Evolutionary conservation across 73 alveolate genomes (phyloP), one percentile per base, ranked within the genome.

Genomic region (Blepharisma japonicum): DNA sequence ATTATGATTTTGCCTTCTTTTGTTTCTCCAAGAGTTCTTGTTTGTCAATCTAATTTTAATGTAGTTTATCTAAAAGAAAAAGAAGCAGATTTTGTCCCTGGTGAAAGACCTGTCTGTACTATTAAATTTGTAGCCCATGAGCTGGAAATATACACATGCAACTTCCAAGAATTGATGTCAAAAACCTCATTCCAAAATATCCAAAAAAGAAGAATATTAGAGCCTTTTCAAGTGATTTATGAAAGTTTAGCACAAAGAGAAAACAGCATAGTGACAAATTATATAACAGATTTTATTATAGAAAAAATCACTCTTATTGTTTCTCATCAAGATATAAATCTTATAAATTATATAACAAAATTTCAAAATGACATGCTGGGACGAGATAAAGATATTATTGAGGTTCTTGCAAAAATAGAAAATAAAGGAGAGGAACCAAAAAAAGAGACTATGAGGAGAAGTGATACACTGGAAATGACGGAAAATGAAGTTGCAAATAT

Each of bases 311-410:
- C 23, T 14, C 23, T 61, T 25, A 61, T 39, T 1, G n/a, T 61
- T 14, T 61, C 74, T 20, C 74, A 61, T 61, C 14, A 61, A 61
- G 74, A 61, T 25, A 61, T 61, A 39, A 61, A 14, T n/a, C 23
- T 61, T 8, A 61, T 61, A 14, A 9, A 18, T 9, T 14, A 25
- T 61, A 61, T 61, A 14, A 14, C 46, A 8, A 18, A 11, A 20
- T 61, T 61, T 25, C 74, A 61, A 25, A 14, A 61, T 8, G 74
- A 61, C 2, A 61, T 61, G 18, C 47, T 61, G 18, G 50, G 18
- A 11, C 0, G 74, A 9, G 74, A 61, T 14, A 25, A 61, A 18
- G 74, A 61, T 14, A 14, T 61, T 14, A 61, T 61, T 9, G 23
- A 14, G 3, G 74, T 5, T n/a, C 47, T 61, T 20, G 47, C 14